Base-by-base conservation (phyloP, 495 filamentous ascomycete genomes). In the Tetracladium marchalianum region DNA sequence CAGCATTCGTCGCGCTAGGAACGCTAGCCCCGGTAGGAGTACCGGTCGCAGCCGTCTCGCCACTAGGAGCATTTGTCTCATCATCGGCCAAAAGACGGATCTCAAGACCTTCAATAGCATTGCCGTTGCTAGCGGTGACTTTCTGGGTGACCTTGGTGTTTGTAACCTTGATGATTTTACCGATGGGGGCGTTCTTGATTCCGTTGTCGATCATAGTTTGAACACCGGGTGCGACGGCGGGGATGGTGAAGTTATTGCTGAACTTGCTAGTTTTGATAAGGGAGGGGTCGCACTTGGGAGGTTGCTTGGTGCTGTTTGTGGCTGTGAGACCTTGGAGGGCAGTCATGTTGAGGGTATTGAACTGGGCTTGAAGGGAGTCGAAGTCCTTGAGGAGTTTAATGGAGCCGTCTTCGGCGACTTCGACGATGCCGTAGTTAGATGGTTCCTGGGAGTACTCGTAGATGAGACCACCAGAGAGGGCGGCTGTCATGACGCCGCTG, bases 391-490 rank as follows among this genome's bases (percentile, higher is more conserved):
- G 70, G 8, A 93, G 70, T 27, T 70, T 68, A 27, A 80, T 75
- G 16, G 76, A 78, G 53, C 70, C 75, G 51, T 88, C 81, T 48
- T 64, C 58, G 56, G 82, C 80, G 51, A 88, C 61, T 45, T 73
- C 56, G 54, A 93, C 85, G 6, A 96, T 74, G 46, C 89, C 89
- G 58, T 77, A 96, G 57, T 90, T 67, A 44, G 72, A 73, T 2
- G 51, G 47, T 57, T 93, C 87, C 64, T 93, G 69, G 13, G 79
- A 81, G 65, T 77, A 94, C 65, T 94, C 83, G 68, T 94, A 95
- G 36, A 96, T 82, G 31, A 97, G 65, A 51, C 92, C 90, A 49
- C 90, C 90, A 18, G 83, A 85, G 66, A 96, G 81, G 32, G 80
- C 69, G 46, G 67, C 66, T 18, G 77, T 82, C 87, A 97, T 95